Conservation (phyloP, 2,329 filamentous ascomycete genomes). For the Raffaelea deltoideospora region DNA sequence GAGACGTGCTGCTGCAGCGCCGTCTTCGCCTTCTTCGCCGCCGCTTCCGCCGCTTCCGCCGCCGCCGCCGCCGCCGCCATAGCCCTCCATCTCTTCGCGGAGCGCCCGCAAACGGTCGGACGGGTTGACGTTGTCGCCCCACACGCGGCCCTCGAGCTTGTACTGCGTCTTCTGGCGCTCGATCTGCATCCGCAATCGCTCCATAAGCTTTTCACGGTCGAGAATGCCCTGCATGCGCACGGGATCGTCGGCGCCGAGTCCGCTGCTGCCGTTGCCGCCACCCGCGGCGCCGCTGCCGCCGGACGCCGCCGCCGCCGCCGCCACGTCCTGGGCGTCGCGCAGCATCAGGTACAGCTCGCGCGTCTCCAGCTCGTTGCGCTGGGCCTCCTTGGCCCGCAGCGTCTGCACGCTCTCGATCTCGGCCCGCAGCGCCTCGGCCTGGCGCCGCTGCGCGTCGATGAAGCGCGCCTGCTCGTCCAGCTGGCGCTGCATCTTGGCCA, state of each 20-base stretch:
- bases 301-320: slow-evolving; percentile 60
- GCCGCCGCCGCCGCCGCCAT: slow-evolving; percentile 23
- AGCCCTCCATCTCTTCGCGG: slow-evolving; percentile 81
- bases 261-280: slow-evolving; percentile 19
- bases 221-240: slow-evolving; percentile 80
- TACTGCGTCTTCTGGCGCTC: slow-evolving; percentile 96
- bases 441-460: slow-evolving; percentile 75
- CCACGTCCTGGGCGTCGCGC: slow-evolving; percentile 89
- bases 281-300: slow-evolving; percentile 13
- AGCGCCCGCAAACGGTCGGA: slow-evolving; percentile 85
- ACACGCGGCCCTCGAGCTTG: slow-evolving; percentile 86
- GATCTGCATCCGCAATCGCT: slow-evolving; percentile 83
- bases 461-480: slow-evolving; percentile 84
- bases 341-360: slow-evolving; percentile 97
- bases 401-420: slow-evolving; percentile 80
- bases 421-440: slow-evolving; percentile 75
- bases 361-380: slow-evolving; percentile 90
- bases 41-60: slow-evolving; percentile 26
- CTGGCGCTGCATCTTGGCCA: slow-evolving; percentile 84
- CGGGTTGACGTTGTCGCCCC: slow-evolving; percentile 68
- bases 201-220: slow-evolving; percentile 84
- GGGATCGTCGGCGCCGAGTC: slow-evolving; percentile 49
- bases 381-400: slow-evolving; percentile 74
- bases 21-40: slow-evolving; percentile 41
- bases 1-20: no score